These are phyloP conservation scores for Xylaria sp. DNA, from an alignment of 2,329 filamentous ascomycete species.

Conservation along the genomic window DNA sequence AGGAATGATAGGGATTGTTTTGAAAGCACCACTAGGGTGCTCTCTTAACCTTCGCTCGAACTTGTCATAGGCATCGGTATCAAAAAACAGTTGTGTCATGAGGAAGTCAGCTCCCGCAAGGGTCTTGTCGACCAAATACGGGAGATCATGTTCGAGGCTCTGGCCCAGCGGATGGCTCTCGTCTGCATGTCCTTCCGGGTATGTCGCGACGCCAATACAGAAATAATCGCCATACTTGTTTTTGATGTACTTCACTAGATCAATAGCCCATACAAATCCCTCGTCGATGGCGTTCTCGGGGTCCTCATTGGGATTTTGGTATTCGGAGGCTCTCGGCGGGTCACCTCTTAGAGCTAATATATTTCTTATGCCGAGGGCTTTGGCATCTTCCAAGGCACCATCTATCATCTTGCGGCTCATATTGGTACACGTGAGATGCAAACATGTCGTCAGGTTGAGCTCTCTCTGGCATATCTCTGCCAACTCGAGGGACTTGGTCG, in stretches of 20 bases:
- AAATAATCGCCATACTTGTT: constrained; percentile 92
- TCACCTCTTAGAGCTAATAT: constrained; percentile 93
- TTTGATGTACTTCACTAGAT: constrained; percentile 89
- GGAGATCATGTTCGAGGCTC: constrained; percentile 81
- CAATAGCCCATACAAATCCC: constrained; percentile 88
- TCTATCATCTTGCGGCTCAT: constrained; percentile 91
- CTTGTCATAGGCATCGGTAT: constrained; percentile 80
- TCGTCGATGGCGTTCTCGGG: constrained; percentile 71
- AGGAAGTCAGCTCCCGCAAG: constrained; percentile 95
- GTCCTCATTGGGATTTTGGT: constrained; percentile 70
- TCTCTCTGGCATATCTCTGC: constrained; percentile 95
- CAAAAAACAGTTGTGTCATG: constrained; percentile 98
- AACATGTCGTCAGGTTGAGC: constrained; percentile 89
- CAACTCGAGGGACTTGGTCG: constrained; percentile 89
- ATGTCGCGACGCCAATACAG: constrained; percentile 92
- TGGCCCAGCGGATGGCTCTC: constrained; percentile 81
- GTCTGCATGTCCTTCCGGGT: constrained; percentile 94
- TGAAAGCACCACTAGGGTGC: constrained; percentile 87
- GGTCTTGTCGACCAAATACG: constrained; percentile 89
- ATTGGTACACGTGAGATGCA: constrained; percentile 97
- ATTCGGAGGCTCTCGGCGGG: constrained; percentile 88
- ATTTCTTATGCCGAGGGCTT: constrained; percentile 89
- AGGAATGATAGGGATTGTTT: constrained; percentile 87
- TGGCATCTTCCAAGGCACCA: constrained; percentile 88
- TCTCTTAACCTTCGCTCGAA: constrained; percentile 82